phyloP scores from a whole-genome alignment of 192 early-diverging fungal species.

The Entomortierella parvispora region DNA sequence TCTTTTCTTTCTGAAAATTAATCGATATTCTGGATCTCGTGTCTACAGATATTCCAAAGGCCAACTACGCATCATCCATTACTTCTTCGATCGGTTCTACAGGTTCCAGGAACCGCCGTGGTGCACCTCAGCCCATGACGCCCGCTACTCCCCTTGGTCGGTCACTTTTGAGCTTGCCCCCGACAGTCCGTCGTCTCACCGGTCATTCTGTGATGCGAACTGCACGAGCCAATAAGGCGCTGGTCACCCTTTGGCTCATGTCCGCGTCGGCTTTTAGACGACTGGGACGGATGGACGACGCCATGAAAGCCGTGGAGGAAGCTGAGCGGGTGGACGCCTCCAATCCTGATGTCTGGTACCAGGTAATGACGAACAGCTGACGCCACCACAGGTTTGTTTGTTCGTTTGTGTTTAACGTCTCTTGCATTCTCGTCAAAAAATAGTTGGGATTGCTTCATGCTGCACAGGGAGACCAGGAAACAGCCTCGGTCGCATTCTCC shows the following conservation, averaged over 20 bases:
- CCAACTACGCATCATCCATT: slow-evolving; percentile 55
- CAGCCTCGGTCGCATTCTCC: slow-evolving; percentile 58
- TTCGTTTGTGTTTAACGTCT: too few species aligned
- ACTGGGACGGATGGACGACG: slow-evolving; percentile 62
- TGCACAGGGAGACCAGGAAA: slow-evolving; percentile 45
- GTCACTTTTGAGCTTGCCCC: slow-evolving; percentile 48
- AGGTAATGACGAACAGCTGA: slow-evolving; percentile 24
- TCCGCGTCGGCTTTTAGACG: slow-evolving; percentile 61
- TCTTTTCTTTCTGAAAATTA: neutral
- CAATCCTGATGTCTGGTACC: slow-evolving; percentile 66
- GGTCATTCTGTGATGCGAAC: slow-evolving; percentile 50
- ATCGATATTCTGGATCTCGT: neutral
- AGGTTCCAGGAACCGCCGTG: slow-evolving; percentile 33
- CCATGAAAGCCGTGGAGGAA: slow-evolving; percentile 63
- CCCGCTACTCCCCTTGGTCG: slow-evolving; percentile 22
- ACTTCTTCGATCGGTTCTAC: slow-evolving; percentile 47
- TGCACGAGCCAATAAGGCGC: slow-evolving; percentile 54
- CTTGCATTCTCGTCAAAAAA: neutral
- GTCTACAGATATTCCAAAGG: slow-evolving; percentile 39
- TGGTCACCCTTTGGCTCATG: slow-evolving; percentile 65
- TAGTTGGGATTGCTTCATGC: slow-evolving; percentile 54
- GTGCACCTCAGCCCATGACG: slow-evolving; percentile 49
- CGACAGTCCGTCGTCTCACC: slow-evolving; percentile 29
- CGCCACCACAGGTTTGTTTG: too few species aligned
- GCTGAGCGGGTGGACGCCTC: slow-evolving; percentile 61